Percentiles rank a stretch among this genome's conserved stretches.
These are phyloP conservation scores for Linnemannia zychae DNA, from an alignment of 192 early-diverging fungal genomes.

Conservation along the genomic window DNA sequence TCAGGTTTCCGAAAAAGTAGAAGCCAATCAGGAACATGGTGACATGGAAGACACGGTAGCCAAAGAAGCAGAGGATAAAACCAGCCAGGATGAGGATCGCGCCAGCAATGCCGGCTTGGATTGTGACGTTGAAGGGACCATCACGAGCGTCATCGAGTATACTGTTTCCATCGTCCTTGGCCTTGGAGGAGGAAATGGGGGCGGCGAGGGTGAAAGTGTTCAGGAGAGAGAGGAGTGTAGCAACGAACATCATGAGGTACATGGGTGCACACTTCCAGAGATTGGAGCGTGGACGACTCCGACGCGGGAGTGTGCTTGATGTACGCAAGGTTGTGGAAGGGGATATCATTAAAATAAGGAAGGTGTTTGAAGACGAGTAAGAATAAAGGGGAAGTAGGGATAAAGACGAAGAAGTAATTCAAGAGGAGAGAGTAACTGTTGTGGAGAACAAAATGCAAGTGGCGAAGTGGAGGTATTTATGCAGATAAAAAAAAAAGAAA, in stretches of 20 bases:
- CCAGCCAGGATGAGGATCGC: conserved; percentile 48
- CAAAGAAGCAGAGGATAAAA: conserved; percentile 58
- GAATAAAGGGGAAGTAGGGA: neutral
- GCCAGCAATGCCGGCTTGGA: neutral
- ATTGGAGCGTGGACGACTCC: neutral
- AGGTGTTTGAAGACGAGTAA: neutral
- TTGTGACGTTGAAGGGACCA: neutral
- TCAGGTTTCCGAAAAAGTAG: conserved; percentile 59
- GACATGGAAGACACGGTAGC: conserved; percentile 59
- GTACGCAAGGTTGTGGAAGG: neutral
- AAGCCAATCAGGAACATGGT: conserved; percentile 59
- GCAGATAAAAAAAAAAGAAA: neutral
- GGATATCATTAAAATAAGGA: neutral
- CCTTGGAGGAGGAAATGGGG: neutral
- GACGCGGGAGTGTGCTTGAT: conserved; percentile 14
- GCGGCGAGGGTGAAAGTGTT: conserved; percentile 11
- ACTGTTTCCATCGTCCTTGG: neutral
- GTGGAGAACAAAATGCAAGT: neutral
- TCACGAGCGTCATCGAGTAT: neutral
- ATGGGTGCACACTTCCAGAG: neutral
- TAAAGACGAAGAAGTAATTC: neutral
- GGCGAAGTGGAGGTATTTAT: neutral
- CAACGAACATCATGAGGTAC: conserved; percentile 22
- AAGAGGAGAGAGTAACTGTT: neutral
- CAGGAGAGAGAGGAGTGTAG: conserved; percentile 12